These are phyloP conservation scores for Lyophyllum decastes DNA, from an alignment of 768 basidiomycete species.

Conservation along the genomic window DNA sequence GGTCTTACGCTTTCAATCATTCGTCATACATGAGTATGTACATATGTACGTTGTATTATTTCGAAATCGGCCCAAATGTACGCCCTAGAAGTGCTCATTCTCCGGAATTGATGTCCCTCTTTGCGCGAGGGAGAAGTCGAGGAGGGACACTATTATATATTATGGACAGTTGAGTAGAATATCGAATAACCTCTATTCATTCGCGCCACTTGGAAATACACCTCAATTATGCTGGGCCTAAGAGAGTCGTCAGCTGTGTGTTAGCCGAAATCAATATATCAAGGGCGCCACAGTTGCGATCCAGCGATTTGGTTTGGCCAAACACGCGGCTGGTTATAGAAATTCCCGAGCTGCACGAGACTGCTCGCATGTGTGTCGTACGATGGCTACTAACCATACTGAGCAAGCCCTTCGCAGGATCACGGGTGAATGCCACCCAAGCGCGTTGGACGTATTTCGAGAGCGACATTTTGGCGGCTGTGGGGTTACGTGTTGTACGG, in stretches of 20 bases:
- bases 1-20: background rate
- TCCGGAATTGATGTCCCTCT: background rate
- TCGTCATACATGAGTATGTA: background rate
- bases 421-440: constrained; percentile 39
- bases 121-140: background rate
- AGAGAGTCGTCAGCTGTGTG: constrained; percentile 10
- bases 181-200: too few relatives aligned
- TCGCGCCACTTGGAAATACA: too few relatives aligned
- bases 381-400: constrained; percentile 29
- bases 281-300: constrained; percentile 10
- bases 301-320: constrained; percentile 16
- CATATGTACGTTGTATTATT: background rate
- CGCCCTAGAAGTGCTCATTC: background rate
- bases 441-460: constrained; percentile 34
- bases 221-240: background rate
- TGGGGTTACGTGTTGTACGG: constrained; percentile 25
- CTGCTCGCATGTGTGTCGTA: constrained; percentile 20
- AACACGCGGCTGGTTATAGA: constrained; percentile 17
- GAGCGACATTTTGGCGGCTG: constrained; percentile 27
- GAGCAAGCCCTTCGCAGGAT: constrained; percentile 31
- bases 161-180: too few relatives aligned
- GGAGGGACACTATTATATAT: too few relatives aligned
- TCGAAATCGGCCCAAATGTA: background rate
- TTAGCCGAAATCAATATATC: background rate
- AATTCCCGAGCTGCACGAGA: constrained; percentile 18